phyloP scores from a whole-genome alignment of 2,329 filamentous ascomycete species.

The Stagonosporopsis rhizophila region DNA sequence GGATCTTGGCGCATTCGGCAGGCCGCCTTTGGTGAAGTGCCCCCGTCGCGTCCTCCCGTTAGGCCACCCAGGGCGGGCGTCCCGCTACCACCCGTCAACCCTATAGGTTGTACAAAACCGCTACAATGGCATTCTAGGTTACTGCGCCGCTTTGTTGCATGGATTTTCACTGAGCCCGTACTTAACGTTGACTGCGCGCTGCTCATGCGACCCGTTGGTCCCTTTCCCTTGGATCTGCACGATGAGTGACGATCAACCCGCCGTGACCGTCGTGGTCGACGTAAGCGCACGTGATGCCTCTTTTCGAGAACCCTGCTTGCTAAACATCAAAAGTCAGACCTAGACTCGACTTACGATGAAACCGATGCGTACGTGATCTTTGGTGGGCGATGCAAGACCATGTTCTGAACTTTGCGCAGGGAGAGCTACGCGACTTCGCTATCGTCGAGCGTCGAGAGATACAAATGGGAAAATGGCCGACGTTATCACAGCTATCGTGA shows the following conservation, averaged over 20 bases:
- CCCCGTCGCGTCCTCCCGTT: slow-evolving; percentile 7
- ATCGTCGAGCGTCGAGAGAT: slow-evolving; percentile 44
- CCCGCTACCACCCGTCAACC: not conserved
- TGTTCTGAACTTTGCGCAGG: not conserved
- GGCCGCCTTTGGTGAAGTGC: slow-evolving; percentile 10
- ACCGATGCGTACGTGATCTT: slow-evolving; percentile 3
- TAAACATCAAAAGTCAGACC: slow-evolving; percentile 1
- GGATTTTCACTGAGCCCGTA: not conserved
- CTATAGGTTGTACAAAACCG: not conserved
- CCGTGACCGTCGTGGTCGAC: slow-evolving; percentile 8
- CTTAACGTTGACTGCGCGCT: slow-evolving; percentile 4
- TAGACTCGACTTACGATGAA: slow-evolving; percentile 11
- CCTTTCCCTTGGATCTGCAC: not conserved
- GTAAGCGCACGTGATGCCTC: slow-evolving; percentile 6
- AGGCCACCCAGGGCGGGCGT: not conserved
- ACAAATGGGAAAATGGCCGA: slow-evolving; percentile 47
- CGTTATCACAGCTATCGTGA: slow-evolving; percentile 48
- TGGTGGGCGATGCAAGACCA: no score
- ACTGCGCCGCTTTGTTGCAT: slow-evolving; percentile 6
- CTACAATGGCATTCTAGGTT: not conserved
- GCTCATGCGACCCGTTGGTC: not conserved
- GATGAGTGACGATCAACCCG: slow-evolving; percentile 9
- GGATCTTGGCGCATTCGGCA: not conserved
- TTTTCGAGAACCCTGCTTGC: not conserved
- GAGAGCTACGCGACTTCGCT: slow-evolving; percentile 26